Conservation (phyloP, 2,329 filamentous ascomycete genomes). For the Apiospora aurea region DNA sequence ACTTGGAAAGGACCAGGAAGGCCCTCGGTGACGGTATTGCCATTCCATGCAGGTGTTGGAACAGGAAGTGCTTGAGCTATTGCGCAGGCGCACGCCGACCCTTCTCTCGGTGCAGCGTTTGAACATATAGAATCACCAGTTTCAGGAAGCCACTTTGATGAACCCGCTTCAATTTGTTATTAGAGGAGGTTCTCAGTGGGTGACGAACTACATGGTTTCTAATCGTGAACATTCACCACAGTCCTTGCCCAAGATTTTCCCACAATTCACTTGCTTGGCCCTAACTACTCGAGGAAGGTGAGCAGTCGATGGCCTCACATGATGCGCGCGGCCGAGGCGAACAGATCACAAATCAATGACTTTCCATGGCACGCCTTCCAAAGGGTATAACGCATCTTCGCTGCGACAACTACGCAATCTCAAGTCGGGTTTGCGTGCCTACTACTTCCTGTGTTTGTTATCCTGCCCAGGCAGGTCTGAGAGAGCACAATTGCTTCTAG, state of each 20-base stretch:
- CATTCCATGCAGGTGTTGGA: background rate
- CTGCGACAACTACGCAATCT: background rate
- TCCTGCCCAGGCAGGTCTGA: background rate
- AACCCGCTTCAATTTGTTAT: background rate
- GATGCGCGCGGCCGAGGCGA: background rate
- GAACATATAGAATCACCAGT: background rate
- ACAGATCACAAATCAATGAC: background rate
- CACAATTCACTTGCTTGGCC: background rate
- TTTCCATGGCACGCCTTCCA: background rate
- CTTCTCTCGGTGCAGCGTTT: background rate
- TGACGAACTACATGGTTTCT: background rate
- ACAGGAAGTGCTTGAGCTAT: background rate
- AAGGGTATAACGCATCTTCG: background rate
- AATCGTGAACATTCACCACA: background rate
- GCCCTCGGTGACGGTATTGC: background rate
- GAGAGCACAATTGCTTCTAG: background rate
- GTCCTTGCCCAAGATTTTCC: background rate
- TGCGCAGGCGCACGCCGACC: background rate
- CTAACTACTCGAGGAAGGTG: background rate
- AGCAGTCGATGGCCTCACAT: background rate
- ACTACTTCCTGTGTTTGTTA: background rate
- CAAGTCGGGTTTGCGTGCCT: background rate
- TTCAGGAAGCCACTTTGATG: background rate
- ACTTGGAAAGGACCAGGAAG: background rate
- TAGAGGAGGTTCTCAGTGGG: background rate